Base-by-base conservation (phyloP, 2,329 filamentous ascomycete species). In the Botrytis tulipae region DNA sequence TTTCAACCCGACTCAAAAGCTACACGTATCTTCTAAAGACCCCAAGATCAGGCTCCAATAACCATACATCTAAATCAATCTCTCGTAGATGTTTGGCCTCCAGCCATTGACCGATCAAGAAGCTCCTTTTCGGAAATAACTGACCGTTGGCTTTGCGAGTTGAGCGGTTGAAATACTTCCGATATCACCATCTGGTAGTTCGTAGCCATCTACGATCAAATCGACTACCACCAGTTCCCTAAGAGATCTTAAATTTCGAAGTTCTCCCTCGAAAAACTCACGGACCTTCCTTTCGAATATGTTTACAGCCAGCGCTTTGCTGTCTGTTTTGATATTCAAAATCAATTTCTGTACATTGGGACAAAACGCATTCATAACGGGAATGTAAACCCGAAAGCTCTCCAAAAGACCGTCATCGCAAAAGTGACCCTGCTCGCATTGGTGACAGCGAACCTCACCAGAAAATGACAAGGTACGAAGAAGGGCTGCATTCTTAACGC, bases 401-500 rank as follows among this genome's bases (percentile, higher is more conserved):
- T 68, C 25, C 18, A 68, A 20, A 40, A 68, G 42, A 51, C 25
- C 25, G 5, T 68, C 29, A 7, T 68, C 18, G 16, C 65, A 68
- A 20, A 44, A 44, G 25, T 44, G 37, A 12, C 60, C 60, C 4
- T 0, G 16, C 14, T 20, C 5, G 60, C 60, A 63, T 42, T 6
- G 60, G 4, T 44, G 37, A n/a, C 60, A 63, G 14, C 25, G 60
- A 63, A 63, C 35, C 25, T 20, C 37, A 9, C 60, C 37, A n/a
- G 25, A 20, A 18, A 63, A 63, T 14, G 25, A 5, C 25, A 63
- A 16, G 40, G 37, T 44, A 1, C 8, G 37, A 63, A 63, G 60
- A 22, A 68, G 60, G 4, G 48, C 60, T 18, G 75, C 67, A 32
- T 76, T 76, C 14, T 40, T 22, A 3, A 42, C 29, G 4, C 76